Percentiles rank a stretch among this genome's conserved stretches.
These are phyloP conservation scores for Reutealis trisperma DNA, from an alignment of 345 rosid genomes.

Conservation along the genomic window DNA sequence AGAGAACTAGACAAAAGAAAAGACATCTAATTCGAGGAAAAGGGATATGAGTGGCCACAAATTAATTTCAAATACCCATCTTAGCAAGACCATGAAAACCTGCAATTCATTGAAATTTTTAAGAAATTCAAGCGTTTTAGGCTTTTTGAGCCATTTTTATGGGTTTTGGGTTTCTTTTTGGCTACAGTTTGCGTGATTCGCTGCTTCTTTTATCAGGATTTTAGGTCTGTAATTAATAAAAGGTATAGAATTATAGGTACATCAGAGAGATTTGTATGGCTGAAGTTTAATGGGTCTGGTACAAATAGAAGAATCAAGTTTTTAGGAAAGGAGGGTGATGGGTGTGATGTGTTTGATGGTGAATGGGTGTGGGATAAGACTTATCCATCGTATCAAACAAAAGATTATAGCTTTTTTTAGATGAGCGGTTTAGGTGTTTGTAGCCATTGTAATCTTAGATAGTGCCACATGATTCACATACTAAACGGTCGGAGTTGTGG, in stretches of 20 bases:
- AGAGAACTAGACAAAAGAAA: no score
- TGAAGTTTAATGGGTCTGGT: conserved; percentile 43
- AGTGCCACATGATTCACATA: no score
- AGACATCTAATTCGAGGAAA: no score
- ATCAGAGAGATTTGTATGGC: conserved; percentile 62
- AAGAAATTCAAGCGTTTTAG: conserved; percentile 65
- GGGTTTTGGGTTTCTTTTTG: conserved; percentile 70
- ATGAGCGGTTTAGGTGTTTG: conserved; percentile 77
- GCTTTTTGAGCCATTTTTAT: conserved; percentile 67
- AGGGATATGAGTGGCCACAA: no score
- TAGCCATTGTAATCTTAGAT: conserved; percentile 89
- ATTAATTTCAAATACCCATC: conserved; percentile 12
- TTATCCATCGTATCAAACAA: conserved; percentile 81
- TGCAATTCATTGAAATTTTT: conserved; percentile 38
- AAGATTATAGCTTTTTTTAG: conserved; percentile 82
- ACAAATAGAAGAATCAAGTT: conserved; percentile 49
- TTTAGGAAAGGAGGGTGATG: conserved; percentile 52
- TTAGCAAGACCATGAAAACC: conserved; percentile 45
- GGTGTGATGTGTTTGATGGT: conserved; percentile 75
- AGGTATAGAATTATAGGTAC: conserved; percentile 49
- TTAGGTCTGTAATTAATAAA: conserved; percentile 39
- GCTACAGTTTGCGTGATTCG: conserved; percentile 55
- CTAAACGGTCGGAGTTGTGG: no score
- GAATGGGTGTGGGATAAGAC: conserved; percentile 94
- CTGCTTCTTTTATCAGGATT: conserved; percentile 72